Evolutionary conservation across 1,284 basidiomycete genomes (phyloP).

Genomic region (Leucoagaricus sp.): DNA sequence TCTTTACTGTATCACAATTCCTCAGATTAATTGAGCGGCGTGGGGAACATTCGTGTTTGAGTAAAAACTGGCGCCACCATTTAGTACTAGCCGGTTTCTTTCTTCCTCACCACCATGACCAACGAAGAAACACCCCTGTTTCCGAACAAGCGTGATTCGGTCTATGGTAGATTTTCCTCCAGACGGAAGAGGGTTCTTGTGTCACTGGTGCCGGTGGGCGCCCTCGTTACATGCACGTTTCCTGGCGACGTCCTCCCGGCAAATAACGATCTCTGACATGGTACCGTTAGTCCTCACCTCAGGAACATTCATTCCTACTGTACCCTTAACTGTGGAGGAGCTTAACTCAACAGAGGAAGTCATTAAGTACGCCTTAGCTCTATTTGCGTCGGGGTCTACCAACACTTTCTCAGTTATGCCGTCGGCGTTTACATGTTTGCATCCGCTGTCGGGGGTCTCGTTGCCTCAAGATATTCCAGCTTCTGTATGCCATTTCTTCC

Average conservation of each 20-base stretch:
- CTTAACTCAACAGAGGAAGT: constrained; percentile 11
- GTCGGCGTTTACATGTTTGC: constrained; percentile 34
- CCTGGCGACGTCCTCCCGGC: too few species aligned
- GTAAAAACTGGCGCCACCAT: too few species aligned
- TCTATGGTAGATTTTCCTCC: neutral
- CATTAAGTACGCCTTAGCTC: constrained; percentile 5
- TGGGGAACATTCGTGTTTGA: too few species aligned
- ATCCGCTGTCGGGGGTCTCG: constrained; percentile 28
- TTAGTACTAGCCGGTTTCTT: neutral
- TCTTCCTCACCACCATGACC: neutral
- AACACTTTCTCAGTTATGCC: constrained; percentile 24
- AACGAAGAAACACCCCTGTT: neutral
- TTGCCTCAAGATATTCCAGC: constrained; percentile 34
- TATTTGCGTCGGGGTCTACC: too few species aligned
- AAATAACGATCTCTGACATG: too few species aligned
- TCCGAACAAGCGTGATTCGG: neutral
- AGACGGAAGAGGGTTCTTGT: neutral
- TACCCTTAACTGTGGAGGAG: constrained; percentile 57
- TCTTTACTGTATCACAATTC: neutral
- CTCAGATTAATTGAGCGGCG: too few species aligned
- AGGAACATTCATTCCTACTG: constrained; percentile 68
- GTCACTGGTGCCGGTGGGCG: neutral
- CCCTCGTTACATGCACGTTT: neutral
- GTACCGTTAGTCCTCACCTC: constrained; percentile 70
- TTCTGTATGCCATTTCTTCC: constrained; percentile 29